Evolutionary conservation across 768 basidiomycete species (phyloP).

Genomic region (Tylopilus felleus): DNA sequence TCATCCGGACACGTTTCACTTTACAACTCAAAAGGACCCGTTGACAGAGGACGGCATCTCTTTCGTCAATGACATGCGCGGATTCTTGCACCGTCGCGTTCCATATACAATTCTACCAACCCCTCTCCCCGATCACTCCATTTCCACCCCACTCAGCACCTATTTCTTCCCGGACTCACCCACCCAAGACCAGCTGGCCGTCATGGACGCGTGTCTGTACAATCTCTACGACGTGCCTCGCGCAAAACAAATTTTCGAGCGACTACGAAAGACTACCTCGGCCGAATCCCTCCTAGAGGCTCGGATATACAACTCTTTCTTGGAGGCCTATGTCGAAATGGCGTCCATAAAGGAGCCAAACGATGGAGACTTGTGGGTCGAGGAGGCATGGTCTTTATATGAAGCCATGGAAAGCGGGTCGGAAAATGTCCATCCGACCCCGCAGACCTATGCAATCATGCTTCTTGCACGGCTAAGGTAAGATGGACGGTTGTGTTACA

Average conservation of each 20-base stretch:
- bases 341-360: slow-evolving; percentile 45
- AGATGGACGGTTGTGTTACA: slow-evolving; percentile 12
- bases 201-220: slow-evolving; percentile 83
- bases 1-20: slow-evolving; percentile 39
- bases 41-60: slow-evolving; percentile 12
- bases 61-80: slow-evolving; percentile 40
- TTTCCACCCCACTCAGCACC: slow-evolving; percentile 38
- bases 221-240: slow-evolving; percentile 73
- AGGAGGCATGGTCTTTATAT: slow-evolving; percentile 60
- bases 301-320: slow-evolving; percentile 60
- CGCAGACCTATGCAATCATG: slow-evolving; percentile 67
- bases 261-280: slow-evolving; percentile 44
- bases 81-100: slow-evolving; percentile 46
- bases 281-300: slow-evolving; percentile 46
- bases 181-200: slow-evolving; percentile 65
- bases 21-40: slow-evolving; percentile 27
- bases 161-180: slow-evolving; percentile 61
- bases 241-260: slow-evolving; percentile 69
- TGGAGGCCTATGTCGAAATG: slow-evolving; percentile 63
- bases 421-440: slow-evolving; percentile 49
- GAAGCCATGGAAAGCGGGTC: slow-evolving; percentile 47
- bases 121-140: slow-evolving; percentile 53
- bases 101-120: slow-evolving; percentile 62
- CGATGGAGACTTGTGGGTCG: slow-evolving; percentile 53
- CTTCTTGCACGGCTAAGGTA: slow-evolving; percentile 56